phyloP scores from a whole-genome alignment of 148 eudicot genomes.

The Hydrangea macrophylla region DNA sequence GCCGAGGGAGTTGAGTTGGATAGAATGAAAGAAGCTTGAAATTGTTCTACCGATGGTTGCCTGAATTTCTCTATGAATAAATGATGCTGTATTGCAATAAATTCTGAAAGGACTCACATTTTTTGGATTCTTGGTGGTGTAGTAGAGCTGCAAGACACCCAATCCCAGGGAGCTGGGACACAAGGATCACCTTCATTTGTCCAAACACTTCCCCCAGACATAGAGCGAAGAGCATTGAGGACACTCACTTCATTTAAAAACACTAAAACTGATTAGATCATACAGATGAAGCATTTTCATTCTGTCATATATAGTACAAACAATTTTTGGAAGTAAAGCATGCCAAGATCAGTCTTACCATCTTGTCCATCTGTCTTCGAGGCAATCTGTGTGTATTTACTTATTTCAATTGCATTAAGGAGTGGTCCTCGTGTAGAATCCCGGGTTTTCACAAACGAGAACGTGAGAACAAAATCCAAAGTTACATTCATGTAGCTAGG shows the following conservation, averaged over 20 bases:
- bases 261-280: slow-evolving; percentile 19
- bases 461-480: slow-evolving; percentile 74
- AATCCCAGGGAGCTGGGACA: slow-evolving; percentile 74
- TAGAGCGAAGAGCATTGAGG: slow-evolving; percentile 48
- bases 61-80: not conserved
- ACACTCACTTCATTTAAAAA: slow-evolving; percentile 53
- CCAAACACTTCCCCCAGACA: slow-evolving; percentile 33
- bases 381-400: slow-evolving; percentile 60
- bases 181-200: slow-evolving; percentile 83
- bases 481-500: slow-evolving; percentile 92
- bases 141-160: slow-evolving; percentile 76
- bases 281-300: not conserved
- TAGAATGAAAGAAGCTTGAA: not conserved
- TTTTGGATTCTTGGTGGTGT: slow-evolving; percentile 72
- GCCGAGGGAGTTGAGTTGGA: not conserved
- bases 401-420: slow-evolving; percentile 80
- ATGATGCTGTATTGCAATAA: not conserved
- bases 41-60: not conserved
- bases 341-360: slow-evolving; percentile 42
- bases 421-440: slow-evolving; percentile 89
- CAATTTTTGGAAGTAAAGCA: not conserved
- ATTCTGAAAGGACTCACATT: slow-evolving; percentile 55
- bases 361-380: slow-evolving; percentile 67
- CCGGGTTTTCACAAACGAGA: slow-evolving; percentile 71
- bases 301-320: not conserved